Evolutionary conservation across 306 rosid genomes (phyloP), one percentile per base, ranked within the genome.

Genomic region (Lathyrus oleraceus): DNA sequence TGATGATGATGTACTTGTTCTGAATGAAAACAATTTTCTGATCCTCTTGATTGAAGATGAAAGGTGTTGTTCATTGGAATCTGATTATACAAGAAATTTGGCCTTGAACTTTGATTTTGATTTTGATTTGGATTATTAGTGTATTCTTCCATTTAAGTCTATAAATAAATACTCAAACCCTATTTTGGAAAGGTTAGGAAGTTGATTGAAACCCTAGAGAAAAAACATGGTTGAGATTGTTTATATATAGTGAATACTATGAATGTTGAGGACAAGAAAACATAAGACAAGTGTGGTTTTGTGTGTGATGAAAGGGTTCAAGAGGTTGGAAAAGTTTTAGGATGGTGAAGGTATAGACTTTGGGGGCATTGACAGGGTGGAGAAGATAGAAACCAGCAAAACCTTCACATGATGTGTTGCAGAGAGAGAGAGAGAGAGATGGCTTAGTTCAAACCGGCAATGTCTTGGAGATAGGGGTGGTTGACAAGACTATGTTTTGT

Each of bases 1-100:
- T 23, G 25, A 1, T 25, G 28, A 25, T 32, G 58, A 43, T 40
- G 62, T n/a, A 43, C 42, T 12, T 82, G 85, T 74, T 85, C 84
- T 5, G 80, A 67, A 9, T 71, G 87, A 57, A 86, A 86, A 65
- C 78, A 69, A 16, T 79, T 75, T n/a, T 87, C 88, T 5, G 88
- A 63, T 20, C 85, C 81, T 45, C 85, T 20, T 10, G 91, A 76
- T 73, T 91, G 97, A 44, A 85, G 87, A 76, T 88, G 89, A 48
- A 91, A 85, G 44, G 76, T 54, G 76, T 35, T 35, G 39, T 69
- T 84, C 71, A 80, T 79, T 4, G 81, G 74, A 73, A 84, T 35
- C 21, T 73, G 79, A 42, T 64, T 10, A 23, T 64, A 87, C 85
- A 90, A 73, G 87, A 90, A 94, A 83, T 86, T 94, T 48, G 87